These are phyloP conservation scores for Cyberlindnera lachancei DNA, from an alignment of 805 yeast genomes.

Conservation along the genomic window DNA sequence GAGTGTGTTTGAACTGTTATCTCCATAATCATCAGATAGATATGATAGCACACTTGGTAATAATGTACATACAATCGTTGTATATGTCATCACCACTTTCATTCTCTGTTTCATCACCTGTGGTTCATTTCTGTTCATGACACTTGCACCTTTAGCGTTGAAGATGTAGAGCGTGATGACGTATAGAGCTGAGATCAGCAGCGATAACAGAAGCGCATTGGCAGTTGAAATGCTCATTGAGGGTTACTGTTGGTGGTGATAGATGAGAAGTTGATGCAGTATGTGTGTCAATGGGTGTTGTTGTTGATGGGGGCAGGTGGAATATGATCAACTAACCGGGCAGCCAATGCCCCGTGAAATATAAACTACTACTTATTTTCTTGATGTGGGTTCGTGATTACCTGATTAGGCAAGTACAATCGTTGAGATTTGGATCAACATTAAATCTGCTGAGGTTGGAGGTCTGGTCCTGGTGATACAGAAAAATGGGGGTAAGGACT, in stretches of 20 bases:
- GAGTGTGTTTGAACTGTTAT: slow-evolving; percentile 4
- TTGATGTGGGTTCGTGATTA: too few species aligned
- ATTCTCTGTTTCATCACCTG: slow-evolving; percentile 36
- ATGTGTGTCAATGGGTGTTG: too few species aligned
- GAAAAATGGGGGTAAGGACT: too few species aligned
- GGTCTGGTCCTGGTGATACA: too few species aligned
- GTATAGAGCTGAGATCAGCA: slow-evolving; percentile 34
- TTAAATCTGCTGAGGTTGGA: too few species aligned
- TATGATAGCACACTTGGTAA: slow-evolving; percentile 8
- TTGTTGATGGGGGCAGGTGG: too few species aligned
- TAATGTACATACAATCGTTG: slow-evolving; percentile 1
- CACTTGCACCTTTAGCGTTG: slow-evolving; percentile 9
- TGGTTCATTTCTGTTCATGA: slow-evolving; percentile 35
- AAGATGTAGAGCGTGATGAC: slow-evolving; percentile 34
- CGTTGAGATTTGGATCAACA: too few species aligned
- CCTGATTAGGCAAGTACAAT: too few species aligned
- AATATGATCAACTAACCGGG: too few species aligned
- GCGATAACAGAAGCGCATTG: slow-evolving; percentile 21
- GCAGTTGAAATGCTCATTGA: slow-evolving; percentile 6
- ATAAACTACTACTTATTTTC: too few species aligned
- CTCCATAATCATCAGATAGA: slow-evolving; percentile 4
- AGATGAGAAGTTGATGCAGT: background rate
- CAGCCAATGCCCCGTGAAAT: too few species aligned
- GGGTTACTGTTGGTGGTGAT: background rate
- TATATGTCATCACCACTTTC: slow-evolving; percentile 23